These are phyloP conservation scores for Davidsoniella neocaledoniae DNA, from an alignment of 2,329 filamentous ascomycete species.

Conservation along the genomic window DNA sequence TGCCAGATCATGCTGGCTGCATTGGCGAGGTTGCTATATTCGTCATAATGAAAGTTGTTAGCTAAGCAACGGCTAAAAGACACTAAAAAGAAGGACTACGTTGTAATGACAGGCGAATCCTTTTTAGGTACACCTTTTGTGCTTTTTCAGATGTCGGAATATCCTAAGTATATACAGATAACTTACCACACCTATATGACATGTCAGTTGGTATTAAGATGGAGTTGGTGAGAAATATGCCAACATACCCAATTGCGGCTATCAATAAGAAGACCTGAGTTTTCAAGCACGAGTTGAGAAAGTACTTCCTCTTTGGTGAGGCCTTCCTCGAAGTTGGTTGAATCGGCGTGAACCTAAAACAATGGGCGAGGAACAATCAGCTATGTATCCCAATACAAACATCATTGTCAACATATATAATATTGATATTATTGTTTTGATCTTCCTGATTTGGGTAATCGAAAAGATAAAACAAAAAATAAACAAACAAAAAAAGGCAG, in stretches of 20 bases:
- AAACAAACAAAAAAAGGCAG: no score
- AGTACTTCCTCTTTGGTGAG: constrained; percentile 59
- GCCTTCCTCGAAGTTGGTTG: constrained; percentile 52
- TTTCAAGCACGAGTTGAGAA: constrained; percentile 54
- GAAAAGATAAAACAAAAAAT: neutral
- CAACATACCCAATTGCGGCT: constrained; percentile 62
- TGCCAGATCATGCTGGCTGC: constrained; percentile 63
- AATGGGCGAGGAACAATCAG: neutral
- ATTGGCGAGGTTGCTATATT: constrained; percentile 55
- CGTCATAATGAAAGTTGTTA: neutral
- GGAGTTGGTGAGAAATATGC: neutral
- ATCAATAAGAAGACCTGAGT: constrained; percentile 49
- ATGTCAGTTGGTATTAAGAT: neutral
- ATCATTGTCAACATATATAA: neutral
- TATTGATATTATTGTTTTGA: neutral
- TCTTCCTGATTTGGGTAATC: neutral
- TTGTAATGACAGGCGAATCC: no score
- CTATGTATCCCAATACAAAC: neutral
- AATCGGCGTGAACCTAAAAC: constrained; percentile 56
- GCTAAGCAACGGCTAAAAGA: neutral
- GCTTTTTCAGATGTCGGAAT: no score
- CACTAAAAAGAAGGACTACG: no score
- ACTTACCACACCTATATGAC: constrained; percentile 9
- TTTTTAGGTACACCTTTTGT: no score
- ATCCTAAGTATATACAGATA: no score